Percentiles rank a stretch among this genome's conserved stretches.
Evolutionary conservation across 73 alveolate species (phyloP).

Genomic region (Paramecium octaurelia): DNA sequence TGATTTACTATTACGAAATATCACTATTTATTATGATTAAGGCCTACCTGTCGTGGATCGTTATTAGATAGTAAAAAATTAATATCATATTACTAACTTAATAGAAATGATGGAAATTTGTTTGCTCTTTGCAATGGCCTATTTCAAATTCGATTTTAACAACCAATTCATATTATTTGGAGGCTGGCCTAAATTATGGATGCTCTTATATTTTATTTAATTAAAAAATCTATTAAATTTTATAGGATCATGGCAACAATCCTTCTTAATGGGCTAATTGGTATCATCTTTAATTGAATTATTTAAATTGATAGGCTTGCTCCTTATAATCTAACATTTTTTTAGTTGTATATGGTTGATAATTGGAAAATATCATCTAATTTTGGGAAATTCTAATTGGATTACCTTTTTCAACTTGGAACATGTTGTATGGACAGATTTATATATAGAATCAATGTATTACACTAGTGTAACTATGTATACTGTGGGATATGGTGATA

Average conservation of each 20-base stretch:
- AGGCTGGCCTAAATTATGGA: conserved; percentile 42
- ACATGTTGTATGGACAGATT: background rate
- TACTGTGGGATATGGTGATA: conserved; percentile 62
- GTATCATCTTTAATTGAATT: background rate
- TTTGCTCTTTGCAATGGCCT: background rate
- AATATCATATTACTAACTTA: background rate
- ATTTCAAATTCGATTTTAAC: background rate
- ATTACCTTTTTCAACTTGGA: background rate
- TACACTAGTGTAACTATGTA: conserved; percentile 57
- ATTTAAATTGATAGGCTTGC: background rate
- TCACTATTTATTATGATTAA: background rate
- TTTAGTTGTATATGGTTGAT: conserved; percentile 45
- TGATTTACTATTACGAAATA: background rate
- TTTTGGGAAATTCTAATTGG: background rate
- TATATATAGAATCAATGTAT: conserved; percentile 48
- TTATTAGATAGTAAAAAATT: background rate
- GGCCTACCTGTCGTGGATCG: conserved; percentile 26
- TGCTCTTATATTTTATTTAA: background rate
- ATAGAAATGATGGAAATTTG: background rate
- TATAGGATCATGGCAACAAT: background rate
- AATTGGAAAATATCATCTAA: background rate
- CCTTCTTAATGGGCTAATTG: background rate
- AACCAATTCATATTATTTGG: background rate
- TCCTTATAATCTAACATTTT: background rate
- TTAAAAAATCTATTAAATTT: background rate